phyloP scores from a whole-genome alignment of 805 yeast species.

The Komagataella populi region DNA sequence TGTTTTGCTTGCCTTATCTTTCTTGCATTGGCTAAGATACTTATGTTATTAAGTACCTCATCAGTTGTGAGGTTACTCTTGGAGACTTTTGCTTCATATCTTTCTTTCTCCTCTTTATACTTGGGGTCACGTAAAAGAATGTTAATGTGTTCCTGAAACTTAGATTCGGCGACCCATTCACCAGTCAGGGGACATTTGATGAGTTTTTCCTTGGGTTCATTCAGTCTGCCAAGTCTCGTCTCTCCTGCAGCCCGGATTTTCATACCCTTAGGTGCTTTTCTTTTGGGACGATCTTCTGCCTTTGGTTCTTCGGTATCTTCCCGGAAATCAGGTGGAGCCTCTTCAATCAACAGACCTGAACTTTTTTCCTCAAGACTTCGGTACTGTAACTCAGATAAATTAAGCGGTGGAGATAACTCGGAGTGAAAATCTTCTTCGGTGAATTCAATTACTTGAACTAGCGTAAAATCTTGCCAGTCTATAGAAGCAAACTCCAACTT shows the following conservation, averaged over 20 bases:
- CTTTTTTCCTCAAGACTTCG: constrained; percentile 45
- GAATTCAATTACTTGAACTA: constrained; percentile 58
- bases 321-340: constrained; percentile 26
- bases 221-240: constrained; percentile 31
- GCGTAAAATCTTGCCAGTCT: constrained; percentile 77
- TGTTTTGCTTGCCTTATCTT: constrained; percentile 4
- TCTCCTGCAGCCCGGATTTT: constrained; percentile 64
- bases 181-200: constrained; percentile 76
- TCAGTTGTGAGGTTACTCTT: constrained; percentile 34
- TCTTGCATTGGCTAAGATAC: constrained; percentile 17
- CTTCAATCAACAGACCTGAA: constrained; percentile 21
- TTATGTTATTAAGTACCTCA: constrained; percentile 51
- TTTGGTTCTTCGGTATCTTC: constrained; percentile 3
- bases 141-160: constrained; percentile 60
- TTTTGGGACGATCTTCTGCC: constrained; percentile 1
- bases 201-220: constrained; percentile 13
- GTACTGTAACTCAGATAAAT: constrained; percentile 43
- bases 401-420: constrained; percentile 41
- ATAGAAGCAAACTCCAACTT: constrained; percentile 47
- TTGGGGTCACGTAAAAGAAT: constrained; percentile 65
- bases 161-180: constrained; percentile 49
- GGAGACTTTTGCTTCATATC: constrained; percentile 35
- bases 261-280: constrained; percentile 30
- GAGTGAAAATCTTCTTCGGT: constrained; percentile 44
- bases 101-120: constrained; percentile 54